These are phyloP conservation scores for Circinella minor DNA, from an alignment of 371 early-diverging fungal species.

Conservation along the genomic window DNA sequence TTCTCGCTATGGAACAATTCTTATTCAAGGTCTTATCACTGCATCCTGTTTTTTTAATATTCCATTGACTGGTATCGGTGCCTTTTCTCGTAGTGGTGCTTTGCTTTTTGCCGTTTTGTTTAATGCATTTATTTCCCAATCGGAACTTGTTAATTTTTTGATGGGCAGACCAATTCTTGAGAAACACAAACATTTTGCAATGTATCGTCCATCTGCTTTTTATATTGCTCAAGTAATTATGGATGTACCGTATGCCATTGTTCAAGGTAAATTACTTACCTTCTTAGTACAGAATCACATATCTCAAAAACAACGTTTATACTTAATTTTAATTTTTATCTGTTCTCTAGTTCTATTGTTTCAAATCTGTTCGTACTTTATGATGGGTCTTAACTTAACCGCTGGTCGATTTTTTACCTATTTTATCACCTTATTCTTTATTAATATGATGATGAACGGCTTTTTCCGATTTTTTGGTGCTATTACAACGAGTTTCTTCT, in stretches of 20 bases:
- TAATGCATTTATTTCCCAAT: slow-evolving; percentile 56
- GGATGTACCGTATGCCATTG: slow-evolving; percentile 47
- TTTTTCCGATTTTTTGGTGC: slow-evolving; percentile 59
- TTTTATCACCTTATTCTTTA: slow-evolving; percentile 40
- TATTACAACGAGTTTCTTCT: slow-evolving; percentile 46
- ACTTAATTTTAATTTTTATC: slow-evolving; percentile 10
- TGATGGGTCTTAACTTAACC: slow-evolving; percentile 50
- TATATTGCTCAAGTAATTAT: slow-evolving; percentile 63
- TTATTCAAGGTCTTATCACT: slow-evolving; percentile 68
- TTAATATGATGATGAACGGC: slow-evolving; percentile 46
- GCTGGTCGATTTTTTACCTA: slow-evolving; percentile 56
- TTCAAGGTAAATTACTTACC: slow-evolving; percentile 34
- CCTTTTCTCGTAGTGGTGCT: slow-evolving; percentile 74
- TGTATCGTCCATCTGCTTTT: slow-evolving; percentile 69
- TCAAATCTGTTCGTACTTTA: slow-evolving; percentile 48
- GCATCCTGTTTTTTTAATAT: slow-evolving; percentile 69
- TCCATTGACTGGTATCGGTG: slow-evolving; percentile 54
- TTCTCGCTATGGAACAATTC: slow-evolving; percentile 58
- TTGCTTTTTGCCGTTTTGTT: slow-evolving; percentile 62
- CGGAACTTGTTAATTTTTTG: slow-evolving; percentile 55
- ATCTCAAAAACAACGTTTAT: no score
- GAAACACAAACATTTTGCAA: slow-evolving; percentile 72
- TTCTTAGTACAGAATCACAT: neutral
- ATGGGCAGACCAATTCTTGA: slow-evolving; percentile 66
- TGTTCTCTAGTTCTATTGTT: slow-evolving; percentile 21